Percentiles rank a stretch among this genome's conserved stretches.
These are phyloP conservation scores for Knoxdaviesia capensis DNA, from an alignment of 2,329 filamentous ascomycete species.

Conservation along the genomic window DNA sequence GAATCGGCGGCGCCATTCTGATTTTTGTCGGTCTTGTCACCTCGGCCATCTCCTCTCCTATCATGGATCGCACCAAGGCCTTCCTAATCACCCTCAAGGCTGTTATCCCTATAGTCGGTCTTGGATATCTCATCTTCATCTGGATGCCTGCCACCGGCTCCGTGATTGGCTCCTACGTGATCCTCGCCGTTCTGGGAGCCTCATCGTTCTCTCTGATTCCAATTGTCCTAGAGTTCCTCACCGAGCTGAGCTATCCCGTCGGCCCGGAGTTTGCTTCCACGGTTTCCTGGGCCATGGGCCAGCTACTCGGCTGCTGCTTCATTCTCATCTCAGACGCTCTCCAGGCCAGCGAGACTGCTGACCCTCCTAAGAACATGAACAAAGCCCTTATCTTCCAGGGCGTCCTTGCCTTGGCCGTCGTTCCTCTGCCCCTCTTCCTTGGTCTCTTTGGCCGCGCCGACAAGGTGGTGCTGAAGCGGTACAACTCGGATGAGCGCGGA, in stretches of 20 bases:
- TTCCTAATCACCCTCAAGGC: constrained; percentile 57
- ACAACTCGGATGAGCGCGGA: no score
- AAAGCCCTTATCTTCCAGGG: constrained; percentile 61
- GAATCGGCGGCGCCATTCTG: constrained; percentile 73
- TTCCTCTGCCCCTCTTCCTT: constrained; percentile 48
- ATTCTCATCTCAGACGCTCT: constrained; percentile 67
- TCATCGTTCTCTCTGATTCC: constrained; percentile 65
- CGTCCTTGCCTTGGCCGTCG: constrained; percentile 41
- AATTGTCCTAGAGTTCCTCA: constrained; percentile 67
- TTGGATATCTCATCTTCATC: constrained; percentile 58
- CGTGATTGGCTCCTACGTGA: constrained; percentile 50
- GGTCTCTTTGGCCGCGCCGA: constrained; percentile 46
- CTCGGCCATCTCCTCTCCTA: constrained; percentile 56
- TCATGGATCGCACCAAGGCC: constrained; percentile 68
- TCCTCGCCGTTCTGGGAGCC: constrained; percentile 61
- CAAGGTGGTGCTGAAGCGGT: constrained; percentile 19
- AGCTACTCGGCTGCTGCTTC: constrained; percentile 69
- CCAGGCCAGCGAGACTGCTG: constrained; percentile 26
- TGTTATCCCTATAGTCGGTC: constrained; percentile 52
- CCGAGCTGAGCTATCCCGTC: constrained; percentile 73
- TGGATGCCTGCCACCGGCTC: constrained; percentile 46
- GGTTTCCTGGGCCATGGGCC: constrained; percentile 70
- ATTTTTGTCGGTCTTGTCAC: constrained; percentile 72
- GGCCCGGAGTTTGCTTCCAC: constrained; percentile 71
- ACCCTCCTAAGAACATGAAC: constrained; percentile 53